Base-by-base conservation (phyloP, 305 asterid genomes). In the Fraxinus sp. region DNA sequence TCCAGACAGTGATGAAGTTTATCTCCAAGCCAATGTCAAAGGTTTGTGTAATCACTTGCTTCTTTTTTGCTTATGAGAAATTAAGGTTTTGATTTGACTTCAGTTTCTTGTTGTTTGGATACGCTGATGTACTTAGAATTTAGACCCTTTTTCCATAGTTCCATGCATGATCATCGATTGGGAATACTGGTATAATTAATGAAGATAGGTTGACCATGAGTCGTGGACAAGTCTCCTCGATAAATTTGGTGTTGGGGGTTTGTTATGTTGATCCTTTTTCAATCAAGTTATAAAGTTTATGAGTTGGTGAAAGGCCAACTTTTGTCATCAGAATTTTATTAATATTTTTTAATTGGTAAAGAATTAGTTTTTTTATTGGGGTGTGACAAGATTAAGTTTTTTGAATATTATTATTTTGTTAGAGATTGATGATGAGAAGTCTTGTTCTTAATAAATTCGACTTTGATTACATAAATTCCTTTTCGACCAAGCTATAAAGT, bases 1-100 rank as follows among this genome's bases (percentile, higher is more conserved):
- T 77, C 92, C 93, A 14, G 43, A 84, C 43, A 94, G 96, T 77
- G 85, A 89, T 24, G 92, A 95, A 68, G 77, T 88, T 72, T 95
- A 95, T 80, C 89, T 90, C 84, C 84, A 36, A 35, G 92, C 98
- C 81, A 86, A 95, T 74, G 98, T 95, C 87, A 94, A 95, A 91
- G 98, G 98, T 95, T 13, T 2, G 35, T 28, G 75, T 11, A 4
- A 4, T 26, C 37, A 30, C 75, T 30, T n/a, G 14, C 39, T 70
- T 28, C 33, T 5, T 3, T 13, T 30, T 32, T 10, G 4, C 36
- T 26, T 11, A 10, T 26, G 43, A 71, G 22, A 71, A 30, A 32
- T 32, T 32, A 14, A 14, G 24, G 41, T 14, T 70, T 71, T 71
- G 76, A 71, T 66, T 26, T 26, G 37, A 26, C 8, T 66, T 66